These are phyloP conservation scores for Pseudonectria buxi DNA, from an alignment of 2,329 filamentous ascomycete species.

Conservation along the genomic window DNA sequence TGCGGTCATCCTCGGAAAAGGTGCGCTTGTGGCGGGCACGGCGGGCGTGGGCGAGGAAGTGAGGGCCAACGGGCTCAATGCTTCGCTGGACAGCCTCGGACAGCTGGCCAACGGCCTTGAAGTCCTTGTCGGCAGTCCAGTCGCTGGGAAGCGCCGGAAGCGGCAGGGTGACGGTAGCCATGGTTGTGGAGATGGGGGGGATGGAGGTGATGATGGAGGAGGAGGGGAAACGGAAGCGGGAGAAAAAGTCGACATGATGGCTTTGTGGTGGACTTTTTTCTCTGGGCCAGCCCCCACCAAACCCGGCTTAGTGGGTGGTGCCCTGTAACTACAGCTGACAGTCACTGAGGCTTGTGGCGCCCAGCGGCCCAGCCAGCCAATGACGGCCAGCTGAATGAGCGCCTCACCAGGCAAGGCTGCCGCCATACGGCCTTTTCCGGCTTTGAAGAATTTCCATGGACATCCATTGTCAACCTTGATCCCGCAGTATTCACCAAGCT, in stretches of 20 bases:
- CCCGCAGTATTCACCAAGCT: too few species aligned
- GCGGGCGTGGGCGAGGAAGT: constrained; percentile 95
- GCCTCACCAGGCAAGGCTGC: too few species aligned
- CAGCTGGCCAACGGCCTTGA: constrained; percentile 74
- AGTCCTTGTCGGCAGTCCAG: constrained; percentile 86
- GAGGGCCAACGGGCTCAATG: constrained; percentile 91
- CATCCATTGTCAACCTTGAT: not conserved
- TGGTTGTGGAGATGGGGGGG: constrained; percentile 24
- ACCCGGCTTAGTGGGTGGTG: constrained; percentile 6
- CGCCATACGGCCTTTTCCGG: too few species aligned
- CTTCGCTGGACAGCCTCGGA: constrained; percentile 75
- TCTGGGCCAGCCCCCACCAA: not conserved
- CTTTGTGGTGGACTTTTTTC: constrained; percentile 6
- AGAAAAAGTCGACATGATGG: constrained; percentile 8
- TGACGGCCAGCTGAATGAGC: too few species aligned
- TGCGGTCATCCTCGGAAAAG: constrained; percentile 96
- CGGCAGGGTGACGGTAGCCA: constrained; percentile 53
- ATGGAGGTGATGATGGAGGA: constrained; percentile 9
- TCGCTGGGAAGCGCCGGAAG: constrained; percentile 71
- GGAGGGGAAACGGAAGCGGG: constrained; percentile 9
- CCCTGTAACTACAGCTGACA: not conserved
- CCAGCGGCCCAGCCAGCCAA: too few species aligned
- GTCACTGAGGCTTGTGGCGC: not conserved
- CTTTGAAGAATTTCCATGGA: not conserved
- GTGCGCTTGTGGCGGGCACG: constrained; percentile 94